Base-by-base conservation (phyloP, 345 rosid species). In the Lumnitzera littorea region DNA sequence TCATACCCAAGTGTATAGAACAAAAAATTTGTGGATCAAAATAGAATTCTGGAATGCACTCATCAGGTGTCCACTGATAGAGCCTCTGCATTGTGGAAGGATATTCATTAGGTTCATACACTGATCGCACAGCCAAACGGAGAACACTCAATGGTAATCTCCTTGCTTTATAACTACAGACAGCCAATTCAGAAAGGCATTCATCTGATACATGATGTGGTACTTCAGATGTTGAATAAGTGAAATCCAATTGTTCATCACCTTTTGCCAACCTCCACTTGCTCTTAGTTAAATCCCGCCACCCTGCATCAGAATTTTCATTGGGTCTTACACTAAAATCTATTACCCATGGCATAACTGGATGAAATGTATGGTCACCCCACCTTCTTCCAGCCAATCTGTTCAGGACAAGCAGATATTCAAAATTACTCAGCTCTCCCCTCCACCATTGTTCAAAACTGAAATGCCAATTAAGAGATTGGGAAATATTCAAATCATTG, bases 11-110 rank as follows among this genome's bases (percentile, higher is more conserved):
- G 70, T 91, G 95, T 51, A 74, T 46, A 58, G 96, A 91, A 70
- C 56, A 65, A 74, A 91, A 91, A 58, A 91, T 81, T 58, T 67
- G 82, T 11, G 96, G 83, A 69, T 91, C 91, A 62, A 84, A 86
- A 62, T 81, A 91, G 69, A 91, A 91, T 76, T 91, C 98, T 16
- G 98, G 98, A 69, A 91, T 88, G 85, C 98, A 88, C 74, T 91
- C 98, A 64, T 91, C 98, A 75, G 98, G 98, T 54, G 98, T 91
- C 98, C 98, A 91, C 55, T 88, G 95, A 71, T 91, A 91, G 71
- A 88, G 89, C 70, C 98, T 80, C 75, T 84, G 91, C 96, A 91
- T 91, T 61, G 77, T 86, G 29, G 98, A 88, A 55, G 98, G 98
- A 75, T 91, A 91, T 68, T 91, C 98, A 71, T 91, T 91, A 60